These are phyloP conservation scores for Lavandula angustifolia DNA, from an alignment of 257 asterid genomes.

Conservation along the genomic window DNA sequence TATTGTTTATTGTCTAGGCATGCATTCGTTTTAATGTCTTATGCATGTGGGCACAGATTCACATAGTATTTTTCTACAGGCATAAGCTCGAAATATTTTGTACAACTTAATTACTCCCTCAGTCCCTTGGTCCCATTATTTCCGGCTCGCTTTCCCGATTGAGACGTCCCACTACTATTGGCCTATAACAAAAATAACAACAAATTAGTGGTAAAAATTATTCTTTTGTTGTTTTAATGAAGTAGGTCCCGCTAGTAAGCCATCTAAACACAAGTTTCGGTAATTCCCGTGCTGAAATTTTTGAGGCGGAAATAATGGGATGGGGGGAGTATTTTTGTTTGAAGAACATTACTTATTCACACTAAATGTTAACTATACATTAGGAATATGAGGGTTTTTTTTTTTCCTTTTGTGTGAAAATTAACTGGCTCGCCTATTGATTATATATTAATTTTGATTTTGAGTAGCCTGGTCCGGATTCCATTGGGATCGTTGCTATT, in stretches of 20 bases:
- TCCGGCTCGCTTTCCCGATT: no score
- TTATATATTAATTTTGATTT: slow-evolving; percentile 28
- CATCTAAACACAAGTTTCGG: no score
- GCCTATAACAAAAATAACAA: no score
- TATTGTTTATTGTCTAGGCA: background rate
- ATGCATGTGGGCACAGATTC: slow-evolving; percentile 22
- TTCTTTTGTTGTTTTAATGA: no score
- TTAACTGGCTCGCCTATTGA: slow-evolving; percentile 15
- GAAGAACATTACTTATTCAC: slow-evolving; percentile 13
- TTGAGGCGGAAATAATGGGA: no score
- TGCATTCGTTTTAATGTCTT: slow-evolving; percentile 13
- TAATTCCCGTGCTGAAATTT: no score
- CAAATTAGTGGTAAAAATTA: no score
- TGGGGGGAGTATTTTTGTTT: background rate
- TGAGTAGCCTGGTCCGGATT: slow-evolving; percentile 98
- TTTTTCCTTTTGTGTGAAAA: slow-evolving; percentile 18
- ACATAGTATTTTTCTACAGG: slow-evolving; percentile 8
- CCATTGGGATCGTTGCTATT: slow-evolving; percentile 97
- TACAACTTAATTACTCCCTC: background rate
- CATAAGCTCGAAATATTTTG: background rate
- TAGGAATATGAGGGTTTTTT: background rate
- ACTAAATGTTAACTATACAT: background rate
- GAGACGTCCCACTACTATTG: no score
- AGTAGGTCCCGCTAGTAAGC: no score
- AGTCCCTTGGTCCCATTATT: no score